Base-by-base conservation (phyloP, 305 asterid genomes). In the Withania somnifera region DNA sequence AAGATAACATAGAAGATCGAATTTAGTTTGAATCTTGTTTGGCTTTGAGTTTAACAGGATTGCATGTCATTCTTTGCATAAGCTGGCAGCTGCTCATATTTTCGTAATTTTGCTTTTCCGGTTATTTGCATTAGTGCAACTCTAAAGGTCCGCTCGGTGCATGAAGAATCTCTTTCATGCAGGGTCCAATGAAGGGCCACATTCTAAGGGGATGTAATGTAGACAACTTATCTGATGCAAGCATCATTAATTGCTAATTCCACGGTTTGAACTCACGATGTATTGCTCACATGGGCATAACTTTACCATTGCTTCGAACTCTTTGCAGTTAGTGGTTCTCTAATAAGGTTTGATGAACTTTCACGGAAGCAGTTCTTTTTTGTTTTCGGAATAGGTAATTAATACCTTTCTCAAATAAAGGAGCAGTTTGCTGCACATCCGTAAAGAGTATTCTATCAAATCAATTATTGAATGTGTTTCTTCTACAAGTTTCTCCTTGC, bases 1-100 rank as follows among this genome's bases (percentile, higher is more conserved):
- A 83, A 86, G 94, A 68, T 68, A 20, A 15, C 77, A 11, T 68
- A 40, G 5, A 5, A 67, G 76, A 36, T 81, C 10, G 79, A 22
- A 24, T 24, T 81, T 64, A 30, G 63, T 47, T 24, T 5, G 81
- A 57, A 73, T 22, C 40, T n/a, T 28, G n/a, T 34, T 68, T 32
- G 50, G 3, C 26, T 26, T 50, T 61, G 34, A 42, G 0, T 19
- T 42, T 30, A 22, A 4, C 24, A 19, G 45, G 20, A 30, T 11
- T 61, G 17, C 26, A 11, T 67, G 78, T 56, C 10, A 69, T 71
- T 82, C 42, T 56, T 11, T 10, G 3, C 14, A 13, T 56, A 17
- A 10, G 51, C 47, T 47, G 30, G n/a, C n/a, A n/a, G n/a, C n/a
- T 53, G 51, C 51, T 4, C 10, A 36, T 36, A 30, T 67, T 36